Evolutionary conservation across 2,329 filamentous ascomycete species (phyloP).

Genomic region (Beauveria varroae): DNA sequence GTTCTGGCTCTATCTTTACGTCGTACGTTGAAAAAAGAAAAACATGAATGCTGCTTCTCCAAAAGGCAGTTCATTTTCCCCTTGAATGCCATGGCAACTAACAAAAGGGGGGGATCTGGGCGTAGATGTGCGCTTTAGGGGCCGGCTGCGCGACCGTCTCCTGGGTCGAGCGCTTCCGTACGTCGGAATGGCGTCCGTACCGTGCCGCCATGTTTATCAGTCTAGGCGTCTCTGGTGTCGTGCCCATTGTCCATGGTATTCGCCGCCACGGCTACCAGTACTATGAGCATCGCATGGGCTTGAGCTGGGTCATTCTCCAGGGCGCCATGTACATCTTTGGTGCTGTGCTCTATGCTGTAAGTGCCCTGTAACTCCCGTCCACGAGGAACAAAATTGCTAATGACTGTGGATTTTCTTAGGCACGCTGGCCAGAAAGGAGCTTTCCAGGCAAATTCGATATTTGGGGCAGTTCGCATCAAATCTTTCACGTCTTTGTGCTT

Average conservation of each 20-base stretch:
- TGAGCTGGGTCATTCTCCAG: conserved; percentile 73
- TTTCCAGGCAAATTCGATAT: conserved; percentile 79
- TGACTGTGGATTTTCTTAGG: conserved; percentile 30
- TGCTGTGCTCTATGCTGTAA: conserved; percentile 75
- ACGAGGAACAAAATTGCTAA: conserved; percentile 12
- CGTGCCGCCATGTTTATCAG: conserved; percentile 83
- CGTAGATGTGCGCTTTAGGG: conserved; percentile 69
- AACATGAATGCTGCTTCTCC: no score
- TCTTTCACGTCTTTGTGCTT: conserved; percentile 88
- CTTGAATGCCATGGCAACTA: conserved; percentile 10
- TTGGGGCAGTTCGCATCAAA: conserved; percentile 88
- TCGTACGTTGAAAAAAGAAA: conserved; percentile 44
- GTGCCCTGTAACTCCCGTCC: conserved; percentile 21
- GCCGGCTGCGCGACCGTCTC: conserved; percentile 70
- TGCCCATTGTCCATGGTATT: conserved; percentile 76
- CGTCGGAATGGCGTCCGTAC: conserved; percentile 75
- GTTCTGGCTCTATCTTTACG: conserved; percentile 64
- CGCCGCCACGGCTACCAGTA: conserved; percentile 56
- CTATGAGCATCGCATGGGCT: conserved; percentile 66
- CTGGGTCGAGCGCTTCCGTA: conserved; percentile 75
- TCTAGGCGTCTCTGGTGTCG: conserved; percentile 74
- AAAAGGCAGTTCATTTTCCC: no score
- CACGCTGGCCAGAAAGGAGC: conserved; percentile 74
- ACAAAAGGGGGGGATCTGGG: conserved; percentile 4
- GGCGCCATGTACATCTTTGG: conserved; percentile 80